Percentiles rank a stretch among this genome's conserved stretches.
Evolutionary conservation across 1,284 basidiomycete genomes (phyloP).

Genomic region (Malassezia slooffiae): DNA sequence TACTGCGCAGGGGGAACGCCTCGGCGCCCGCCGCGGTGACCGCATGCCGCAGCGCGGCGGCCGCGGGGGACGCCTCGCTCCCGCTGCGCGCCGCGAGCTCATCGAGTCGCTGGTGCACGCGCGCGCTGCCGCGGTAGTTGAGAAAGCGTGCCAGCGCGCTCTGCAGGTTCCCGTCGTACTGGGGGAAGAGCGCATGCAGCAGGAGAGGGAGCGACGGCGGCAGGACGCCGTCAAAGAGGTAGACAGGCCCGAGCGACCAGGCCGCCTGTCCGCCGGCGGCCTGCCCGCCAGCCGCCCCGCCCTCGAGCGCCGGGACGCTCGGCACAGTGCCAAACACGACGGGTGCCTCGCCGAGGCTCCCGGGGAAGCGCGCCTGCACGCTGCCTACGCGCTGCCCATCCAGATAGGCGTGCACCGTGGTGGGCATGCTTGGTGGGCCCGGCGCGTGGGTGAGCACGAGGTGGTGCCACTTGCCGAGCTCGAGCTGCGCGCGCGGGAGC

Average conservation of each 20-base stretch:
- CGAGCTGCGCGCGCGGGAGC: constrained; percentile 8
- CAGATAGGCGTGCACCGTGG: constrained; percentile 27
- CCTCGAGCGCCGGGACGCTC: neutral
- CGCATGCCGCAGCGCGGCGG: constrained; percentile 24
- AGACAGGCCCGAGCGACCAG: constrained; percentile 32
- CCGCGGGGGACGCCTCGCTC: constrained; percentile 21
- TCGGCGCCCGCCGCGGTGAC: constrained; percentile 23
- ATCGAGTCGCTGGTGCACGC: constrained; percentile 31
- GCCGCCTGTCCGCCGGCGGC: neutral
- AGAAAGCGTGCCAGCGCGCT: constrained; percentile 36
- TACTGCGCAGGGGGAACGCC: constrained; percentile 20
- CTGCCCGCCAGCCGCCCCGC: neutral
- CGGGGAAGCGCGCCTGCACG: constrained; percentile 6
- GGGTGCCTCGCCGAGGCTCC: constrained; percentile 10
- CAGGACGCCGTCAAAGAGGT: constrained; percentile 27
- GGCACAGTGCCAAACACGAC: constrained; percentile 29
- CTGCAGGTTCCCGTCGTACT: constrained; percentile 33
- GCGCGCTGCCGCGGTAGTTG: constrained; percentile 28
- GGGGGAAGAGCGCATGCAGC: constrained; percentile 22
- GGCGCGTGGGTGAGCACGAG: constrained; percentile 27
- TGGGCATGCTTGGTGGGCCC: constrained; percentile 19
- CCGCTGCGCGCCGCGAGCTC: constrained; percentile 16
- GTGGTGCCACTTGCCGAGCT: constrained; percentile 18
- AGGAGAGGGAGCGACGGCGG: constrained; percentile 29
- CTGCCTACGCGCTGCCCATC: constrained; percentile 27